A percentile compares a stretch with the other conserved stretches of the same genome.
Conservation (phyloP, 768 basidiomycete genomes). For the Mycena crocata region DNA sequence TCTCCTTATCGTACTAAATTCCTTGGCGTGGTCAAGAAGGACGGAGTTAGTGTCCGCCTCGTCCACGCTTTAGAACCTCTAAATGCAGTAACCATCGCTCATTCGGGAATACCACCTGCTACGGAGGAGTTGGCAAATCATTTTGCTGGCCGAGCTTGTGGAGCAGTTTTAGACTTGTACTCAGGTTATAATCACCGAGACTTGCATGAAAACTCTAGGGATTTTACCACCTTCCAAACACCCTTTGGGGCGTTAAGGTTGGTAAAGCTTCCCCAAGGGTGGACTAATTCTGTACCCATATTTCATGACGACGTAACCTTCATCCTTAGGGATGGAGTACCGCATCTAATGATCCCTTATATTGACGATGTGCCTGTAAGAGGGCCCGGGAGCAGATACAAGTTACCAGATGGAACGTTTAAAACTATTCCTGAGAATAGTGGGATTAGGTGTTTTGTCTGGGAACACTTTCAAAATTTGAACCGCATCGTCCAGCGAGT, state of each 20-base stretch:
- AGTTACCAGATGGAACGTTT: constrained; percentile 24
- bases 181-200: constrained; percentile 39
- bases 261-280: constrained; percentile 41
- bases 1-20: constrained; percentile 41
- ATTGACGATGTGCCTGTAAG: constrained; percentile 43
- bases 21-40: constrained; percentile 42
- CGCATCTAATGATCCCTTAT: constrained; percentile 36
- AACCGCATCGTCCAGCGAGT: too few species aligned
- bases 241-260: constrained; percentile 34
- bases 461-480: too few species aligned
- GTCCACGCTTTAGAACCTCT: constrained; percentile 41
- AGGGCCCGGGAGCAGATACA: constrained; percentile 35
- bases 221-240: constrained; percentile 43
- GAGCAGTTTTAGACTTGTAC: constrained; percentile 34
- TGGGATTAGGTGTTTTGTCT: too few species aligned
- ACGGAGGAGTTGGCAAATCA: constrained; percentile 17
- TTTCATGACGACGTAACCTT: constrained; percentile 41
- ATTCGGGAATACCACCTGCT: constrained; percentile 34
- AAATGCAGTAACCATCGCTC: constrained; percentile 33
- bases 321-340: constrained; percentile 41
- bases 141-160: too few species aligned
- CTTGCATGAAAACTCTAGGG: constrained; percentile 34
- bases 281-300: too few species aligned
- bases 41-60: constrained; percentile 31
- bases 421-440: constrained; percentile 33